A percentile compares a stretch with the other conserved stretches of the same genome.
phyloP scores from a whole-genome alignment of 1,139 yeast species.

The Kurtzmaniella quercitrusa region DNA sequence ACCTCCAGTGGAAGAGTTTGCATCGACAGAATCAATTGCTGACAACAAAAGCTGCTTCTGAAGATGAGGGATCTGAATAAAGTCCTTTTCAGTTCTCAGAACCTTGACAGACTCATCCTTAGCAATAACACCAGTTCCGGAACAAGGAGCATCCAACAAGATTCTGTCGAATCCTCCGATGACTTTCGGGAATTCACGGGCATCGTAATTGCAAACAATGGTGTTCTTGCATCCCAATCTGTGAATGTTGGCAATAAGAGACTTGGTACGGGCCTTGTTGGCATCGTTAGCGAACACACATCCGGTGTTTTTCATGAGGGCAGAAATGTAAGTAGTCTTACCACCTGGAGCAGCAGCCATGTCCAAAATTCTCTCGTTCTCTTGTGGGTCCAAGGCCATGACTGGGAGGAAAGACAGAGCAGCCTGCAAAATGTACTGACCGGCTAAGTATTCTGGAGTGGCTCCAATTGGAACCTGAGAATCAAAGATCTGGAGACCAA shows the following conservation, averaged over 20 bases:
- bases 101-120: constrained; percentile 95
- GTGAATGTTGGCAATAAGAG: constrained; percentile 94
- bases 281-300: constrained; percentile 97
- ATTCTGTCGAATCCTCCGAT: constrained; percentile 98
- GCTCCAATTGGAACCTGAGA: constrained; percentile 99
- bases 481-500: constrained; percentile 93
- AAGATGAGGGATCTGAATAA: constrained; percentile 91
- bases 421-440: constrained; percentile 96
- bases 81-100: constrained; percentile 92
- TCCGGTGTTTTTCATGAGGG: constrained; percentile 97
- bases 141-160: constrained; percentile 96
- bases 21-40: constrained; percentile 97
- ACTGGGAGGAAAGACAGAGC: constrained; percentile 98
- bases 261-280: constrained; percentile 92
- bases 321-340: constrained; percentile 93
- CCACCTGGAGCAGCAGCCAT: constrained; percentile 99
- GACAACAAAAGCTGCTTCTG: constrained; percentile 91
- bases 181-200: constrained; percentile 96
- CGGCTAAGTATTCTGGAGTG: constrained; percentile 97
- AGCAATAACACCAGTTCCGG: constrained; percentile 99
- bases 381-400: constrained; percentile 95
- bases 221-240: constrained; percentile 96
- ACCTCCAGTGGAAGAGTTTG: constrained; percentile 88
- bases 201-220: constrained; percentile 95
- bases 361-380: constrained; percentile 89